Evolutionary conservation across 2,329 filamentous ascomycete species (phyloP), one percentile per base, ranked within the genome.

Genomic region (Fusarium duplospermum): DNA sequence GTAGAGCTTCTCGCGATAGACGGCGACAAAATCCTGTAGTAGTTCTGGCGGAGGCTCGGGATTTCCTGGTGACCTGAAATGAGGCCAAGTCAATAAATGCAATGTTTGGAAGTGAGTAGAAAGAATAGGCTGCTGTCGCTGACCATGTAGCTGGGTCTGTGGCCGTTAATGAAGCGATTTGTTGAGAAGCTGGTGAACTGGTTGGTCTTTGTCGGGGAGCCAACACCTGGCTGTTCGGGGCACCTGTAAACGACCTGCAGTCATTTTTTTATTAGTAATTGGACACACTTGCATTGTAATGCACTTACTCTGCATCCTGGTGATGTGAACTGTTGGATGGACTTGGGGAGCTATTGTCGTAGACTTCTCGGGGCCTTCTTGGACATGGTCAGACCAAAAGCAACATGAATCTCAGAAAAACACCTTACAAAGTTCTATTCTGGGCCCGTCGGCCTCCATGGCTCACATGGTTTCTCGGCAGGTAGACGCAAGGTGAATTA

Each of bases 401-500:
- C 2, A 24, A 52, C 11, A n/a, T 2, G 18, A 45, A 42, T 16
- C 16, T n/a, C 18, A 6, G 11, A 6, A 0, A 16, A 36, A n/a
- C 6, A 1, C 1, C 16, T 35, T 62, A 75, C 74, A 65, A 59
- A 2, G 35, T 38, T 3, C 69, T 63, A 11, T 47, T 38, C 14
- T 60, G 22, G 13, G 56, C 11, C 29, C 27, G 47, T 2, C 65
- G 16, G 6, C 9, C 54, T 18, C 36, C 20, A 40, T 24, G 58
- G 14, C 58, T 62, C 2, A 52, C 40, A 11, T 69, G 67, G 10
- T 70, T 74, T 0, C 72, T 56, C 2, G 76, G 76, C 1, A 78
- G 76, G 62, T 78, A 78, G 2, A 71, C 56, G 14, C 76, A 78
- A 0, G 64, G 58, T 18, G 75, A 68, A 14, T 69, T 67, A 2